Conservation (phyloP, 2,329 filamentous ascomycete species). For the Cercospora berteroae region DNA sequence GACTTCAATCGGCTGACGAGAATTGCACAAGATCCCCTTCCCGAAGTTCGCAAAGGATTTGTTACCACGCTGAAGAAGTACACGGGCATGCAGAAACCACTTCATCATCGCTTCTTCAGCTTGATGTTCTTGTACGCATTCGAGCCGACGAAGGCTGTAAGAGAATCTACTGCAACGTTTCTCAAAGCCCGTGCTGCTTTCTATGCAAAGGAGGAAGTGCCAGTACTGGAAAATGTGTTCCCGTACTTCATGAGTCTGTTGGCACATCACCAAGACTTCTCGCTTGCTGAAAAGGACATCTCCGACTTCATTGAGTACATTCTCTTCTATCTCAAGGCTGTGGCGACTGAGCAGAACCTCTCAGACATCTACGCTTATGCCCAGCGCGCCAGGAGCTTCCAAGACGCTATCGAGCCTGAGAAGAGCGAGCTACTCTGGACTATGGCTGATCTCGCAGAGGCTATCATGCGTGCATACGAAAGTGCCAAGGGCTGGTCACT, state of each 20-base stretch:
- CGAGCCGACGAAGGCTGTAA: constrained; percentile 74
- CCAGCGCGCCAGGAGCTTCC: constrained; percentile 86
- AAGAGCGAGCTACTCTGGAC: constrained; percentile 77
- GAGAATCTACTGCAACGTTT: constrained; percentile 79
- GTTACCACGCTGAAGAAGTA: constrained; percentile 88
- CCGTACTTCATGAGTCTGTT: constrained; percentile 81
- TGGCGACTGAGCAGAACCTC: constrained; percentile 83
- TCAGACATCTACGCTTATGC: constrained; percentile 88
- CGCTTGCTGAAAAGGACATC: constrained; percentile 63
- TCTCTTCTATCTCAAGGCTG: constrained; percentile 78
- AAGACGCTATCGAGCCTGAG: constrained; percentile 69
- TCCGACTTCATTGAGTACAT: constrained; percentile 85
- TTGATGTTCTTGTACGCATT: constrained; percentile 89
- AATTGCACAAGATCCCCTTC: constrained; percentile 73
- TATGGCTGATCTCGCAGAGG: constrained; percentile 81
- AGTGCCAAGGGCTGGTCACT: constrained; percentile 83
- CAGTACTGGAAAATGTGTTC: constrained; percentile 75
- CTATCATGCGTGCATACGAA: constrained; percentile 79
- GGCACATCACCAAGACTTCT: constrained; percentile 91
- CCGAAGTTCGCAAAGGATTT: constrained; percentile 74
- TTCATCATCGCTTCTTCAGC: constrained; percentile 78
- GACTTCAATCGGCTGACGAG: constrained; percentile 81
- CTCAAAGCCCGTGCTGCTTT: constrained; percentile 74
- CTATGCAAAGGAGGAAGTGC: constrained; percentile 55
- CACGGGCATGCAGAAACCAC: constrained; percentile 63